A percentile compares a stretch with the other conserved stretches of the same genome.
Evolutionary conservation across 2,329 filamentous ascomycete genomes (phyloP).

Genomic region (Aspergillus aculeatus): DNA sequence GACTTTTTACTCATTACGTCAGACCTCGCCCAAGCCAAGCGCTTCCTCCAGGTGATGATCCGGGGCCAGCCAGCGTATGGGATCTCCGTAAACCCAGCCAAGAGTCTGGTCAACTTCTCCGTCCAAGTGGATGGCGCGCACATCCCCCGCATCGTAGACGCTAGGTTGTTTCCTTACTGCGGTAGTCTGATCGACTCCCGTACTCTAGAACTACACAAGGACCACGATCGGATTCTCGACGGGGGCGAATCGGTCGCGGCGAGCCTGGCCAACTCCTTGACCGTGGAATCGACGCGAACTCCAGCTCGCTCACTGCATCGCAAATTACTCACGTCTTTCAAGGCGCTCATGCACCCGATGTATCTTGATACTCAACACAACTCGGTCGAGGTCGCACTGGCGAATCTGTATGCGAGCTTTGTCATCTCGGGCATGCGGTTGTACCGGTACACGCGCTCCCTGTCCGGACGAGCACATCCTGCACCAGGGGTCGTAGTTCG

Average conservation of each 20-base stretch:
- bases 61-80: slow-evolving; percentile 75
- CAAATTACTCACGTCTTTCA: slow-evolving; percentile 73
- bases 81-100: slow-evolving; percentile 70
- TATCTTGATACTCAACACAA: slow-evolving; percentile 66
- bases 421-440: slow-evolving; percentile 74
- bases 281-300: slow-evolving; percentile 69
- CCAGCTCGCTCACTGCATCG: slow-evolving; percentile 78
- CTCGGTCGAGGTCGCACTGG: slow-evolving; percentile 63
- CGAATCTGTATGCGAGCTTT: slow-evolving; percentile 75
- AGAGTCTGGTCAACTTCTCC: slow-evolving; percentile 84
- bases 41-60: slow-evolving; percentile 80
- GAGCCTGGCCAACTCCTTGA: slow-evolving; percentile 69
- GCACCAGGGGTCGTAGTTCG: slow-evolving; percentile 59
- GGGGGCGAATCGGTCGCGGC: slow-evolving; percentile 51
- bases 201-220: slow-evolving; percentile 73
- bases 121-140: slow-evolving; percentile 54
- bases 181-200: slow-evolving; percentile 72
- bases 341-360: slow-evolving; percentile 71
- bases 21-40: slow-evolving; percentile 62
- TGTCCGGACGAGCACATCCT: slow-evolving; percentile 57
- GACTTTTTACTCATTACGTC: slow-evolving; percentile 89
- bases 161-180: slow-evolving; percentile 75
- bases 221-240: slow-evolving; percentile 53
- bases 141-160: slow-evolving; percentile 52
- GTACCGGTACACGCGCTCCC: slow-evolving; percentile 59